These are phyloP conservation scores for Leishmania amazonensis DNA, from an alignment of 208 protist genomes.

Conservation along the genomic window DNA sequence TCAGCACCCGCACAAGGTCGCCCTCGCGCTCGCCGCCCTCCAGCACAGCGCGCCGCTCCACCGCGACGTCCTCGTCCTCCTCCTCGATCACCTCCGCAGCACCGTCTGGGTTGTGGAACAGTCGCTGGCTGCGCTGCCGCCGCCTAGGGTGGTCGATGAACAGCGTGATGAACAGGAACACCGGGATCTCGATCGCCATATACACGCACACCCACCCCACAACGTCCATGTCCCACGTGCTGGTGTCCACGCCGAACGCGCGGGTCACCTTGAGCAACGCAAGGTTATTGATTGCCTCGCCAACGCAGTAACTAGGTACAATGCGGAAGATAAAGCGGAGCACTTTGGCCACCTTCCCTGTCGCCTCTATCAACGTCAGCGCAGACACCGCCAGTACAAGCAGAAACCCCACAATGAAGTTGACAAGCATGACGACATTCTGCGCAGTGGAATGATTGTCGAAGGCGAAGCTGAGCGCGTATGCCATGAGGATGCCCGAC, in stretches of 20 bases:
- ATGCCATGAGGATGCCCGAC: slow-evolving; percentile 24
- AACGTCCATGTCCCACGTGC: slow-evolving; percentile 25
- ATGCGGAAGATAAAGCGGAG: slow-evolving; percentile 47
- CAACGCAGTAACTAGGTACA: slow-evolving; percentile 50
- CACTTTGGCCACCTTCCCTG: slow-evolving; percentile 12
- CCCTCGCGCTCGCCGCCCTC: slow-evolving; percentile 3
- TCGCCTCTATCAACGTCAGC: not conserved
- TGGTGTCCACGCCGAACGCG: not conserved
- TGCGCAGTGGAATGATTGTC: slow-evolving; percentile 43
- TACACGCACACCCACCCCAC: slow-evolving; percentile 38
- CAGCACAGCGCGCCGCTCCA: slow-evolving; percentile 35
- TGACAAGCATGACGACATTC: slow-evolving; percentile 37
- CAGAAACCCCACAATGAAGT: slow-evolving; percentile 52
- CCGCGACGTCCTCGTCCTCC: slow-evolving; percentile 46
- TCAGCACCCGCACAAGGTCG: slow-evolving; percentile 54
- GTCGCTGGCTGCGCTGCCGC: slow-evolving; percentile 27
- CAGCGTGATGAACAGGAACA: slow-evolving; percentile 36
- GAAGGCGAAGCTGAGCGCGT: slow-evolving; percentile 54
- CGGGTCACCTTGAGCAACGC: slow-evolving; percentile 15
- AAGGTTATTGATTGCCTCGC: slow-evolving; percentile 53
- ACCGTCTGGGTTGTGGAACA: slow-evolving; percentile 41
- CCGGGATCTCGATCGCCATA: slow-evolving; percentile 48
- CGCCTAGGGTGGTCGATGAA: slow-evolving; percentile 42
- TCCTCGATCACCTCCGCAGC: slow-evolving; percentile 29
- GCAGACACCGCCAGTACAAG: slow-evolving; percentile 38